A percentile compares a stretch with the other conserved stretches of the same genome.
These are phyloP conservation scores for Sequoia sempervirens DNA, from an alignment of 75 land plant species.

Conservation along the genomic window DNA sequence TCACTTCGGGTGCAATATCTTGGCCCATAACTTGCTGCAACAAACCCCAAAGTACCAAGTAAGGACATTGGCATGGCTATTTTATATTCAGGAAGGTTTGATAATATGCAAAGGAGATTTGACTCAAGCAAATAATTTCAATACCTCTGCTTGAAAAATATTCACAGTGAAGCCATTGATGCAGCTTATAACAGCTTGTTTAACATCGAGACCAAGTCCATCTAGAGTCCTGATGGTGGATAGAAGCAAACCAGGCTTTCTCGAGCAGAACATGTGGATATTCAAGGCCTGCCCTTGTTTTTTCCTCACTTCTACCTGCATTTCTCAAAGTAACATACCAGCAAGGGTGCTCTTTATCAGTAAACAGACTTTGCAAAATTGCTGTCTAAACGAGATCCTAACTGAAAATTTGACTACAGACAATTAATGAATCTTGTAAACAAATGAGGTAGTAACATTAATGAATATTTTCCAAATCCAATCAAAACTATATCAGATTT, in stretches of 20 bases:
- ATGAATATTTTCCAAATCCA: too few species aligned
- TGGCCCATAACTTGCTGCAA: conserved; percentile 20
- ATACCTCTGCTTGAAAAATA: not conserved
- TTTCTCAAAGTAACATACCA: not conserved
- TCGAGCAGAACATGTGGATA: not conserved
- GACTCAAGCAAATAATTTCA: not conserved
- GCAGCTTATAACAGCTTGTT: not conserved
- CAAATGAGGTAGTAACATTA: too few species aligned
- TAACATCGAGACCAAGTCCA: not conserved
- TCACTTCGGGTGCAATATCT: conserved; percentile 34
- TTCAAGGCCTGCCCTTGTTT: conserved; percentile 5
- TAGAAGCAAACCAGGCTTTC: not conserved
- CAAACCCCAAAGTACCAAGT: not conserved
- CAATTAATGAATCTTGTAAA: too few species aligned
- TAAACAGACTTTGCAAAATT: too few species aligned
- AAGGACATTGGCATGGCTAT: not conserved
- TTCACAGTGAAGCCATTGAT: not conserved
- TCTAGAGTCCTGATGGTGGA: conserved; percentile 1
- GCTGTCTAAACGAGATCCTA: too few species aligned
- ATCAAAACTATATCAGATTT: too few species aligned
- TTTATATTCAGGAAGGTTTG: not conserved
- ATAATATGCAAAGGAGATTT: not conserved
- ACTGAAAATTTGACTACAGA: too few species aligned
- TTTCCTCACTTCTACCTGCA: not conserved
- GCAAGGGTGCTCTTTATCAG: too few species aligned